Evolutionary conservation across 306 rosid genomes (phyloP), one percentile per base, ranked within the genome.

Genomic region (Begonia loranthoides): DNA sequence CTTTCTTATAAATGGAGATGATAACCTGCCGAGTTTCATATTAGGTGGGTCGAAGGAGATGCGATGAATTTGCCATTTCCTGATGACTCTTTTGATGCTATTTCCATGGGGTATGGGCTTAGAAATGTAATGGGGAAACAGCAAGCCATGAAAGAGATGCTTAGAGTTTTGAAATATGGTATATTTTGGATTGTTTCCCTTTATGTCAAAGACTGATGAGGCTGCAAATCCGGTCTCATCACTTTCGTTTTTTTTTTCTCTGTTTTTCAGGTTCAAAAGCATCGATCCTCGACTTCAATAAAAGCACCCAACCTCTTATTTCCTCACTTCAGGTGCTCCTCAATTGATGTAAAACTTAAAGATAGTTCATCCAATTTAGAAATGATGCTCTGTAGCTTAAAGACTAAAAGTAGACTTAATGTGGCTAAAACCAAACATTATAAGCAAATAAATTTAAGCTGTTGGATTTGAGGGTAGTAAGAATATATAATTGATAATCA

Each of bases 11-110:
- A 28, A 7, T 28, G 36, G 36, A 28, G 36, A 0, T 28, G 36
- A 28, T 28, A 28, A 7, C 36, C 5, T 28, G 36, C 1, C 5
- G 36, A 4, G 6, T 7, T 28, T 52, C 72, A 61, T 57, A 13
- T 36, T 68, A 79, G 99, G 75, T 83, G 99, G 99, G 64, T 92
- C 51, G 84, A 92, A 79, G 94, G 96, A 50, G 93, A 92, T 71
- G 96, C 99, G 28, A 83, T 86, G 63, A 68, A 80, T 58, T 78
- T 92, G 75, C 96, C 94, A 49, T 92, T 73, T 57, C 15, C 74
- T 54, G 92, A 80, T 66, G 77, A 73, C 49, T 70, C 51, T 41
- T 80, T 92, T 64, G 96, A 86, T 78, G 99, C 81, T 66, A 59
- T 92, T 61, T 78, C 94, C 39, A 80, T 86, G 88, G 96, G 88